Conservation (phyloP, 768 basidiomycete species). For the Trametes gibbosa region DNA sequence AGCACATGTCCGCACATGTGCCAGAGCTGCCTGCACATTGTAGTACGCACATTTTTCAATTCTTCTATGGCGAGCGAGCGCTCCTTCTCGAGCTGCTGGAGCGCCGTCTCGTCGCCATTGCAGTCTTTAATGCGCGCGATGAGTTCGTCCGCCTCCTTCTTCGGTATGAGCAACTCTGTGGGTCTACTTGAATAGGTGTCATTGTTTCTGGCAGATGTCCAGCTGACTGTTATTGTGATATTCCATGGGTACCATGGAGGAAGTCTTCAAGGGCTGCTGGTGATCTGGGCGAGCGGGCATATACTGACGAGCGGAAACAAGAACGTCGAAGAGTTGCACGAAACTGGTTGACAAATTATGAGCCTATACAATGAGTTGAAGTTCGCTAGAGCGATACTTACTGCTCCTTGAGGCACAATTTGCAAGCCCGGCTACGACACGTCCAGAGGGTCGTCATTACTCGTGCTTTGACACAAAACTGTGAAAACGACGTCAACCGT, state of each 20-base stretch:
- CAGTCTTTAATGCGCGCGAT: neutral
- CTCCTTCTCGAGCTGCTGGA: neutral
- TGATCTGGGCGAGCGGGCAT: neutral
- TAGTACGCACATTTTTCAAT: neutral
- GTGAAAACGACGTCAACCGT: neutral
- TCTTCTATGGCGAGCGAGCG: neutral
- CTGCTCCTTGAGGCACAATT: conserved; percentile 2
- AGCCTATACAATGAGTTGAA: too few species aligned
- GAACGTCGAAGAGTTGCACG: neutral
- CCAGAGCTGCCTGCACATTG: neutral
- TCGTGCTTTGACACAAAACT: conserved; percentile 15
- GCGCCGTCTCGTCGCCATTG: neutral
- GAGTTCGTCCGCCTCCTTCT: neutral
- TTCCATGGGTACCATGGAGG: conserved; percentile 9
- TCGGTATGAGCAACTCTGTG: neutral
- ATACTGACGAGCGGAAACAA: neutral
- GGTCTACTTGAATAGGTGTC: too few species aligned
- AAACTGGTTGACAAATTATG: neutral
- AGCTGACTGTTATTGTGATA: neutral
- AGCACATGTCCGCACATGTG: neutral
- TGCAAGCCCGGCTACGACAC: conserved; percentile 7
- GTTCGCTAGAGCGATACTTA: neutral
- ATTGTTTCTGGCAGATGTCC: too few species aligned
- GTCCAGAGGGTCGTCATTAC: conserved; percentile 9
- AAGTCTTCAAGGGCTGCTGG: neutral